Conservation (phyloP, 192 early-diverging fungal species). For the Backusella westeae region DNA sequence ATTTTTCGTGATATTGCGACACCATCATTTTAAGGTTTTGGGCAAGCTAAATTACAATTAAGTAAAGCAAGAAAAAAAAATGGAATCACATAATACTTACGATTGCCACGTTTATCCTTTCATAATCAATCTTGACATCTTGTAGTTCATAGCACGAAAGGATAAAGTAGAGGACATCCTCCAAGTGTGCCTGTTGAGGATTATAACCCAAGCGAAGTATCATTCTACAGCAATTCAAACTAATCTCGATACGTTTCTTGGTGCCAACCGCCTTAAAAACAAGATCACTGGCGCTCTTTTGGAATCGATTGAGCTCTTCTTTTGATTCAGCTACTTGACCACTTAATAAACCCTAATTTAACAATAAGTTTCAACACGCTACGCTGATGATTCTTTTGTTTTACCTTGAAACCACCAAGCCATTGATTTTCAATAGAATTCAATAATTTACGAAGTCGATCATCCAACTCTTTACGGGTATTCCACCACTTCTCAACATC, state of each 20-base stretch:
- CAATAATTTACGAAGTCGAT: conserved; percentile 61
- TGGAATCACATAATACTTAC: background rate
- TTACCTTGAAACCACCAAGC: conserved; percentile 85
- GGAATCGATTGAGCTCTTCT: conserved; percentile 40
- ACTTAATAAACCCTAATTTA: conserved; percentile 17
- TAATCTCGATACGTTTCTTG: conserved; percentile 52
- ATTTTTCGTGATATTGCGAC: conserved; percentile 16
- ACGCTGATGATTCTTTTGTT: background rate
- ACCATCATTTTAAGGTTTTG: conserved; percentile 13
- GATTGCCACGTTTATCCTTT: conserved; percentile 32
- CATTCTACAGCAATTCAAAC: conserved; percentile 50
- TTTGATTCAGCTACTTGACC: background rate
- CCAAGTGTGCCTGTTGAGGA: conserved; percentile 56
- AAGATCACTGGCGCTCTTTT: conserved; percentile 45
- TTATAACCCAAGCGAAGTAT: conserved; percentile 54
- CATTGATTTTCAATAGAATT: conserved; percentile 70
- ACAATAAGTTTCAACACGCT: too few relatives aligned
- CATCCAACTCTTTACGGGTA: conserved; percentile 67
- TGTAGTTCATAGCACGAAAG: conserved; percentile 60
- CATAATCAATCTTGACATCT: conserved; percentile 52
- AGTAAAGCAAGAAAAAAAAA: background rate
- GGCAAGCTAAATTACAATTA: conserved; percentile 16
- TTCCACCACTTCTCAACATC: conserved; percentile 87
- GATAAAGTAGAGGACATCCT: conserved; percentile 70
- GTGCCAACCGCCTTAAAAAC: conserved; percentile 37